Evolutionary conservation across 371 early-diverging fungal species (phyloP), one percentile per base, ranked within the genome.

Genomic region (Zopfochytrium polystomum): DNA sequence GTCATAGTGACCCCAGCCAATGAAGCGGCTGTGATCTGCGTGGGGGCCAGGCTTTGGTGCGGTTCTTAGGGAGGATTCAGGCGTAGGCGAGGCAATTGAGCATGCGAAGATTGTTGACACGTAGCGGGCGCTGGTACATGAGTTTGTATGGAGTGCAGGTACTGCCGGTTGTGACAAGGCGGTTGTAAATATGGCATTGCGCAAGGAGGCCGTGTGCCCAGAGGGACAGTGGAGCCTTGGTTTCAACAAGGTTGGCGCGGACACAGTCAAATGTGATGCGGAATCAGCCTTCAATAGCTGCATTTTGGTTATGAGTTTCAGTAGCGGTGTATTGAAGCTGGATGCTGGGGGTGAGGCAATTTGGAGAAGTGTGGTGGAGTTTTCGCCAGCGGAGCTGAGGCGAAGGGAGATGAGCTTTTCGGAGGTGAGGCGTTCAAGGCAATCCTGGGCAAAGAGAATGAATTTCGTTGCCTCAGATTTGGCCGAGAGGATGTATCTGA

Each of bases 241-340:
- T 52, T 30, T 51, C 44, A 3, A 25, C 20, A n/a, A 60, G 43
- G 13, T 32, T 52, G 6, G 43, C n/a, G 4, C 53, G 5, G 5
- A 60, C 60, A 2, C 3, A 7, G 44, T 60, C 60, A 22, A 60
- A 3, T 9, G 27, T 25, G 2, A 52, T 38, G n/a, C 60, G 15
- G 30, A 60, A 52, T 52, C 60, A 60, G 23, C 60, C 45, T 23
- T 60, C 60, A 26, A 60, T 43, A 22, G 50, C 53, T 6, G 52
- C 60, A 26, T 60, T 52, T 45, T 51, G 52, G 7, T 31, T 13
- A 34, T 60, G 52, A 20, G 60, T 52, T 23, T 52, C 53, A 3
- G 60, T 60, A n/a, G 2, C 2, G 3, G 60, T 51, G 3, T 6
- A 9, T 9, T 3, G n/a, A 2, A 60, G 29, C 4, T 18, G 7